Base-by-base conservation (phyloP, 177 flowering plant species). In the Tripterygium wilfordii region DNA sequence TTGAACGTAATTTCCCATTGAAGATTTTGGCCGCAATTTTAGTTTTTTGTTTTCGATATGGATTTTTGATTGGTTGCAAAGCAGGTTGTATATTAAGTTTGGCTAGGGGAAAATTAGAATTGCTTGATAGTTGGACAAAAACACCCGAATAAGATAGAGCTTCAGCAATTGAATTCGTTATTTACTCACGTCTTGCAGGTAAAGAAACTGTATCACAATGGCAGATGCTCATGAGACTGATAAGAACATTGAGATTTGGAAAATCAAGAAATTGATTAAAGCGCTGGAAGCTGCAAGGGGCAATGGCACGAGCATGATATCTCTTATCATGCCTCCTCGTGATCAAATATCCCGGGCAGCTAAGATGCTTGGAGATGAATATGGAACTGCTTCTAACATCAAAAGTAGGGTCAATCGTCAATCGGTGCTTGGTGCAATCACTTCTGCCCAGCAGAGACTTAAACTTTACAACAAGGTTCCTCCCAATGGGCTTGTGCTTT, bases 401-500 rank as follows among this genome's bases (percentile, higher is more conserved):
- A 58, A 58, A 17, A 58, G 62, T 46, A 50, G 62, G 45, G 62
- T 58, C 16, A 58, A 58, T 44, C 62, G 56, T 8, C 62, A 58
- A 26, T 58, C 62, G 50, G 62, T 58, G 12, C 16, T 58, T 6
- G 62, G 62, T 44, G 62, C 62, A 20, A 58, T 58, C 8, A 58
- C 56, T 3, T 58, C 62, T 37, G 62, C 62, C 15, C 56, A 50
- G 56, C 62, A 58, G 20, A 42, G 62, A 40, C 55, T 58, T 10
- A 58, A 58, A 42, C 56, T 58, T 20, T 58, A 50, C 62, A 58
- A 35, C 56, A 58, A 58, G 56, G 62, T 58, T 30, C 62, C 62
- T 50, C 50, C 56, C 1, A 58, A 58, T 44, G 62, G 62, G 17
- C 62, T 58, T 36, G 62, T 58, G 31, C 50, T 58, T 2, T 58